Percentiles rank a stretch among this genome's conserved stretches.
phyloP scores from a whole-genome alignment of 768 basidiomycete species.

The Lactifluus rugatus region DNA sequence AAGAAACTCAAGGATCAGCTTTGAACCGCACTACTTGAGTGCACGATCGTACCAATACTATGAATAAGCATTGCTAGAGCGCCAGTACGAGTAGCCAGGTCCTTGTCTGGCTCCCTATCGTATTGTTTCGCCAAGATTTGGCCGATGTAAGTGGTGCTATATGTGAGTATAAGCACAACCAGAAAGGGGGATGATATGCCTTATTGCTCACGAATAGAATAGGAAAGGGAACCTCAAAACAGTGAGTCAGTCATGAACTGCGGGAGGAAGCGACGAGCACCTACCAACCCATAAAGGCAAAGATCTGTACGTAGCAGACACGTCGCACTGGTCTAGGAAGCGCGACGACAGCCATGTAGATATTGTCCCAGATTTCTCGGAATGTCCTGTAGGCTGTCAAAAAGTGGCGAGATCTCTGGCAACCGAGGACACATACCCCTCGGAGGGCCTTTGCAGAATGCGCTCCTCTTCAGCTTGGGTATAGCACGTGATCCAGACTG shows the following conservation, averaged over 20 bases:
- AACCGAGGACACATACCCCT: constrained; percentile 19
- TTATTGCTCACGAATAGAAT: constrained; percentile 65
- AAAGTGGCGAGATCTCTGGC: constrained; percentile 5
- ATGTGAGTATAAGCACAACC: background rate
- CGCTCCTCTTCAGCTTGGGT: constrained; percentile 75
- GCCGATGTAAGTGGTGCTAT: constrained; percentile 85
- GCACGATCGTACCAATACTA: constrained; percentile 62
- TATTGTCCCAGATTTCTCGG: constrained; percentile 70
- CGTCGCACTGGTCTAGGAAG: constrained; percentile 78
- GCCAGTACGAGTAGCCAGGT: constrained; percentile 76
- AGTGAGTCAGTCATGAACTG: constrained; percentile 3
- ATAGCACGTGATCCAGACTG: constrained; percentile 84
- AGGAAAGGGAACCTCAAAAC: constrained; percentile 80
- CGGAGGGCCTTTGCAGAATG: constrained; percentile 33
- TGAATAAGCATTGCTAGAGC: constrained; percentile 86
- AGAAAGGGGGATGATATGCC: background rate
- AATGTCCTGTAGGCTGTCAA: constrained; percentile 36
- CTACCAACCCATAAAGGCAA: constrained; percentile 95
- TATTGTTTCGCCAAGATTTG: constrained; percentile 86
- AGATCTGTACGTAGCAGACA: constrained; percentile 89
- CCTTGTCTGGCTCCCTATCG: constrained; percentile 64
- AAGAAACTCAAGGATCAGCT: constrained; percentile 12
- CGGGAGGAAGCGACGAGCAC: constrained; percentile 20
- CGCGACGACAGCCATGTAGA: constrained; percentile 57
- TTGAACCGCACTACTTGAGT: background rate